phyloP scores from a whole-genome alignment of 2,329 filamentous ascomycete genomes.

The Penicillium sclerotiorum region DNA sequence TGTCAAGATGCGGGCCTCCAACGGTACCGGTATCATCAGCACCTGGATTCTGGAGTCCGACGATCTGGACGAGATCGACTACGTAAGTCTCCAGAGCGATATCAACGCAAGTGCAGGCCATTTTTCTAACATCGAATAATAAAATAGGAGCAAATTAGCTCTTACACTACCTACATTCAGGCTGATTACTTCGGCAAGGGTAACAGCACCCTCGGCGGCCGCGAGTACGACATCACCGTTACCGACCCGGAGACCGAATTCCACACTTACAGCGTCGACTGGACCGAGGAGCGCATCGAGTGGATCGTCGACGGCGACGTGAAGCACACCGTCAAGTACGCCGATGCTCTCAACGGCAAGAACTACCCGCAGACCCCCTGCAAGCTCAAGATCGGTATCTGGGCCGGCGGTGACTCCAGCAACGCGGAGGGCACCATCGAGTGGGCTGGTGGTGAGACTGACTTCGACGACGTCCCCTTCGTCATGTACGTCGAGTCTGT shows the following conservation, averaged over 20 bases:
- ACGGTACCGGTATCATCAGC: slow-evolving; percentile 88
- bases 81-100: slow-evolving; percentile 93
- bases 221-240: slow-evolving; percentile 74
- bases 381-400: slow-evolving; percentile 70
- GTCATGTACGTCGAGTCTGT: slow-evolving; percentile 72
- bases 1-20: slow-evolving; percentile 80
- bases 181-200: slow-evolving; percentile 98
- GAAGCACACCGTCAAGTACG: slow-evolving; percentile 64
- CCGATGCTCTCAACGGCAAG: slow-evolving; percentile 60
- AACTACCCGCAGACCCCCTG: slow-evolving; percentile 74
- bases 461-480: slow-evolving; percentile 68
- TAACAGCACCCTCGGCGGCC: slow-evolving; percentile 75
- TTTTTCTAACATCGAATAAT: neutral
- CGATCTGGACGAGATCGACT: slow-evolving; percentile 91
- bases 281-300: slow-evolving; percentile 64
- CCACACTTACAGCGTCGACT: slow-evolving; percentile 60
- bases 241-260: slow-evolving; percentile 56
- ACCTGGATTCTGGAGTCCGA: slow-evolving; percentile 89
- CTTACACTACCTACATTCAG: slow-evolving; percentile 53
- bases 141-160: slow-evolving; percentile 42
- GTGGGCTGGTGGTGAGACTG: slow-evolving; percentile 71
- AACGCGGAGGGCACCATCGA: slow-evolving; percentile 56
- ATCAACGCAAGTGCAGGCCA: neutral
- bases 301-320: slow-evolving; percentile 67
- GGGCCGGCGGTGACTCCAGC: slow-evolving; percentile 62